Base-by-base conservation (phyloP, 2,329 filamentous ascomycete genomes). In the Ophiostoma perfectum region DNA sequence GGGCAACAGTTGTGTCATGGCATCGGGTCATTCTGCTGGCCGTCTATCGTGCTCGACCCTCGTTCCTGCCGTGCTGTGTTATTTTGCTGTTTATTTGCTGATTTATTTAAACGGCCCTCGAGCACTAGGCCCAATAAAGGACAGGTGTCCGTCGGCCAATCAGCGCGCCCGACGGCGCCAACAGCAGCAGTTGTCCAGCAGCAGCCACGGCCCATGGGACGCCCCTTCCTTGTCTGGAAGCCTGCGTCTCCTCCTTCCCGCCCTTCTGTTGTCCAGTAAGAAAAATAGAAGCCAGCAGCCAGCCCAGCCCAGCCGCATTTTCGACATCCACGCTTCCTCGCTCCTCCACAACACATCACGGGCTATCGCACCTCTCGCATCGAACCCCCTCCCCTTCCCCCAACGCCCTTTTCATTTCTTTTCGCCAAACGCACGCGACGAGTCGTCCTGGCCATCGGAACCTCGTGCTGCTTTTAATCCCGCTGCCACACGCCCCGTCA, bases 241-340 rank as follows among this genome's bases (percentile, higher is more conserved):
- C 58, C 38, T 62, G 38, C 58, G 60, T 47, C 52, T 55, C 42
- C 47, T 68, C 44, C 67, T 64, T 68, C 58, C 58, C 18, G 41
- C 49, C 65, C 27, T 12, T 68, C 58, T 60, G 58, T 58, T 64
- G 66, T 67, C 55, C 69, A 72, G 71, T 69, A 64, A 68, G 70
- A 69, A 69, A 69, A 70, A 68, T 70, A 67, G 70, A 68, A 70
- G 68, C 70, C 68, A 72, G 41, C 9, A 38, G 42, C 52, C 47
- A 69, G 38, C 66, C 45, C 65, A 65, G 36, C 66, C 70, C 68
- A 70, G 69, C 71, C 71, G 69, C 68, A 72, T 67, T 72, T 71
- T 71, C 68, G 63, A 70, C 69, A 67, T 71, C 65, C 63, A 68
- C 65, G 58, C 64, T 69, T 65, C 41, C 47, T 39, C 62, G 39